Base-by-base conservation (phyloP, 2,329 filamentous ascomycete species). In the Pestalotiopsis sp. region DNA sequence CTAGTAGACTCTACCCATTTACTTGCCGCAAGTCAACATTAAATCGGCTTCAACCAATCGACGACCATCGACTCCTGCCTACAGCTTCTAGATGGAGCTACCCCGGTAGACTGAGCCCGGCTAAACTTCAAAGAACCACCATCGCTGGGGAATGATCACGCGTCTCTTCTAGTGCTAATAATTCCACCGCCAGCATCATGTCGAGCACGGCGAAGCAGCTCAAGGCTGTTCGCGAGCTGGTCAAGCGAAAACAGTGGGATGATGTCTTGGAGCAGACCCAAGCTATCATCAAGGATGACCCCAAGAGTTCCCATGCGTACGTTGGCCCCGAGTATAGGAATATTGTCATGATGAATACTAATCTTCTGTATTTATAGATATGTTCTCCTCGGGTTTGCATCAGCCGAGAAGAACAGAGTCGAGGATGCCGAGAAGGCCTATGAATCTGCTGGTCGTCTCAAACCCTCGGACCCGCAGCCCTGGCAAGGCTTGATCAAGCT, bases 401-500 rank as follows among this genome's bases (percentile, higher is more conserved):
- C 91, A 59, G 94, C 97, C 78, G 96, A 94, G 77, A 87, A 91
- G 70, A 88, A 89, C 69, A 87, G 89, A 69, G 81, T 86, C 7
- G 89, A 92, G 6, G 91, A 93, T 55, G 90, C 96, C 0, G 94
- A 96, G 73, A 87, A 85, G 40, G 88, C 90, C 1, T 98, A 98
- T 78, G 84, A 86, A 55, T 84, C 87, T 39, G 96, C 95, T 1
- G 88, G 92, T 5, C 83, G 85, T 22, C 82, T 93, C 69, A 94
- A 93, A 71, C 88, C 90, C 0, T 84, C 88, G 20, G 94, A 98
- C 72, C 83, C 89, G n/a, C 92, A 95, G 74, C 92, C 92, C 71
- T 98, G 93, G 94, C 92, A 97, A 77, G 96, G 96, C 1, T 83
- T 99, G 59, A 87, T 96, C 78, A 92, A 91, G 75, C 80, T 98